Evolutionary conservation across 2,329 filamentous ascomycete genomes (phyloP), one percentile per base, ranked within the genome.

Genomic region (Ampelomyces quisqualis): DNA sequence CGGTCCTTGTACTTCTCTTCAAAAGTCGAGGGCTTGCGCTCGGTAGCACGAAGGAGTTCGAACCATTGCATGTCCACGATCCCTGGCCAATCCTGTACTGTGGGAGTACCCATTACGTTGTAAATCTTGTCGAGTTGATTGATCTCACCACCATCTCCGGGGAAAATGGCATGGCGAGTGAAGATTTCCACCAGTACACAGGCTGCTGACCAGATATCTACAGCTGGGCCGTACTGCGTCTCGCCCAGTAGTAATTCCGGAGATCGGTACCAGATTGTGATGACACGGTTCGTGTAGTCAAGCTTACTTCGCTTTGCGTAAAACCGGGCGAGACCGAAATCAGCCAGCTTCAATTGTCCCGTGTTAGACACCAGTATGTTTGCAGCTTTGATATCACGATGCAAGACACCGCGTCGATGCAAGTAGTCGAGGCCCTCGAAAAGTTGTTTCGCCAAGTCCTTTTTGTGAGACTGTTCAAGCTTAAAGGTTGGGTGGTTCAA

Each of bases 221-320:
- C 90, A 18, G 91, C 91, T 0, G 93, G 90, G 0, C 93, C 97
- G 70, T 98, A 98, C 67, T 98, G 93, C n/a, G 88, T 82, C 32
- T 86, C 88, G 2, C 93, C 93, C 1, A 98, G 80, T 1, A 98
- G 80, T 3, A 98, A 77, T 69, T 98, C 93, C 0, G 93, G 93
- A 0, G 93, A 93, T 13, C 93, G 87, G 62, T 98, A 98, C 94
- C 94, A 98, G 53, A 98, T 96, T 2, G 93, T 98, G 64, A 98
- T 95, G 57, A 98, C 94, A 23, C 93, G 86, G 64, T 98, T 98
- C 2, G 93, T 98, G 68, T 98, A 98, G 66, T 98, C 91, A 32
- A 95, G 79, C 66, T 93, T 88, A 46, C 86, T 84, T 34, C 86
- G 84, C 67, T 98, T 98, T 22, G 90, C 88, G 62, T 95, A 98